Evolutionary conservation across 495 filamentous ascomycete genomes (phyloP), one percentile per base, ranked within the genome.

Genomic region (Penicillium desertorum): DNA sequence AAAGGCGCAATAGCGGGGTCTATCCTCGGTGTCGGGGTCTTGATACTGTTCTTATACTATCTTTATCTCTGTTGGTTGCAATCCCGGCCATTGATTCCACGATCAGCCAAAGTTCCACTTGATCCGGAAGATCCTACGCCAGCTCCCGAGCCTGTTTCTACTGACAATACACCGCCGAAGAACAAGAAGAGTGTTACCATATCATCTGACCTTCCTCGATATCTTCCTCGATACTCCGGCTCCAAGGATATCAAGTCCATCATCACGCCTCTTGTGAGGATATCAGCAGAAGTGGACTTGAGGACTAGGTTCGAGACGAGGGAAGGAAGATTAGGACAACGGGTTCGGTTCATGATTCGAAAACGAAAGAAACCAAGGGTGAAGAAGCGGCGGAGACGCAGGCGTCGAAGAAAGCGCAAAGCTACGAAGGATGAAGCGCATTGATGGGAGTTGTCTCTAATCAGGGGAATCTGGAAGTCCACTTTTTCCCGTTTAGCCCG

Each of bases 111-210:
- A 36, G 14, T 45, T 1, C 29, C 19, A 45, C 20, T 8, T 9
- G 32, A 16, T 3, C 14, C 34, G 11, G 1, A 30, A 54, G 51
- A 44, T 22, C 27, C 51, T 32, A 9, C 41, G 7, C 14, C 41
- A 12, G 11, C 51, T 14, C 14, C 51, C 1, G 29, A 34, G 8
- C 48, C 48, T 23, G 29, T 8, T 47, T 25, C 25, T 20, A 32
- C 45, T 47, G 45, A 20, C n/a, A 16, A 34, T 12, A 0, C n/a
- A 39, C 4, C 17, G 25, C 1, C 51, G 4, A 32, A 8, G 17
- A 44, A 30, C 11, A 53, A 53, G 17, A 53, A 44, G n/a, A 9
- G n/a, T 4, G 51, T 53, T 27, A 53, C 51, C 14, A 53, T 53
- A 43, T 16, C 51, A 4, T 14, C 51, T 19, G 51, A 53, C 9